Evolutionary conservation across 2,329 filamentous ascomycete species (phyloP).

Genomic region (Calonectria naviculata): DNA sequence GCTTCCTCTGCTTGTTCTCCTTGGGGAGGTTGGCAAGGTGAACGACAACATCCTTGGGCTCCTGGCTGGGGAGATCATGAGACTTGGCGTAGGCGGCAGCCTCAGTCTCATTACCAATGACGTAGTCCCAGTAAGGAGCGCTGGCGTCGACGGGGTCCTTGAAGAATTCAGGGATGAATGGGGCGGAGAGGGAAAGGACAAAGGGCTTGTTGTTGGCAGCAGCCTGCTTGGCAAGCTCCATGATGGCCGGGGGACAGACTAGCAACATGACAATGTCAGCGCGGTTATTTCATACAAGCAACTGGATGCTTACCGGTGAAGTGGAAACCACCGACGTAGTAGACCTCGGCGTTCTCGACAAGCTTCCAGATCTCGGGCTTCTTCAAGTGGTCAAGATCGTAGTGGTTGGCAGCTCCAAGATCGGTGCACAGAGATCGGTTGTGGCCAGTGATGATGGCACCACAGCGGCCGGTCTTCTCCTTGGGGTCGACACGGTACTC

Average conservation of each 20-base stretch:
- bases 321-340: conserved; percentile 97
- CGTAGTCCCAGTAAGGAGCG: conserved; percentile 92
- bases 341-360: conserved; percentile 87
- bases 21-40: conserved; percentile 90
- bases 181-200: conserved; percentile 90
- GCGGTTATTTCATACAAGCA: background rate
- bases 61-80: conserved; percentile 78
- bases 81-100: conserved; percentile 87
- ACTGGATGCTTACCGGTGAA: conserved; percentile 70
- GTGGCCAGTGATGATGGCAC: conserved; percentile 96
- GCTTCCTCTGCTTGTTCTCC: conserved; percentile 86
- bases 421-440: conserved; percentile 96
- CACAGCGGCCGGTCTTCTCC: conserved; percentile 90
- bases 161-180: conserved; percentile 98
- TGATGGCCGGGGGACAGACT: conserved; percentile 90
- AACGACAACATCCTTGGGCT: conserved; percentile 87
- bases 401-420: conserved; percentile 95
- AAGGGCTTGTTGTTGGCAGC: conserved; percentile 91
- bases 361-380: conserved; percentile 90
- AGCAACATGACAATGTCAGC: background rate
- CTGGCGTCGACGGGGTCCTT: conserved; percentile 92
- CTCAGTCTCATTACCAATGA: conserved; percentile 98
- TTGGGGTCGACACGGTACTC: conserved; percentile 93
- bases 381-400: conserved; percentile 94
- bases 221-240: conserved; percentile 91